Conservation (phyloP, 1,139 yeast species). For the Zygotorulaspora mrakii region DNA sequence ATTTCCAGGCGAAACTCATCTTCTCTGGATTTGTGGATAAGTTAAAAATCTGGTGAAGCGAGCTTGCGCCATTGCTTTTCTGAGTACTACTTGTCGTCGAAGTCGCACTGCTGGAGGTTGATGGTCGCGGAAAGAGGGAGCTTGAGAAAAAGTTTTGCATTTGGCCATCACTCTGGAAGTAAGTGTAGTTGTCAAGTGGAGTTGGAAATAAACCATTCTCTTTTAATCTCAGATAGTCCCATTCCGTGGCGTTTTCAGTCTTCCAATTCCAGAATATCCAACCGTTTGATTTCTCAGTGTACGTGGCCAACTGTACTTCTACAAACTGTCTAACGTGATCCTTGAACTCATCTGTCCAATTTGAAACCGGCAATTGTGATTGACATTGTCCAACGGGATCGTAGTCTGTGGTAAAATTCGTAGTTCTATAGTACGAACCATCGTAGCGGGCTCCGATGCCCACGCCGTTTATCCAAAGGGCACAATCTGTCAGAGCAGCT, state of each 20-base stretch:
- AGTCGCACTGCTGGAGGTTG: not conserved
- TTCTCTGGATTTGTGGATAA: not conserved
- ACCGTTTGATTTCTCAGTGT: conserved; percentile 44
- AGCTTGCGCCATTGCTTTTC: conserved; percentile 4
- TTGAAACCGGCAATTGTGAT: conserved; percentile 24
- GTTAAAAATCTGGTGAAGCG: conserved; percentile 2
- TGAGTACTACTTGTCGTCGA: conserved; percentile 12
- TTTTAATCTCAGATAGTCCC: conserved; percentile 57
- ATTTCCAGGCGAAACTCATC: conserved; percentile 2
- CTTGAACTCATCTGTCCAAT: conserved; percentile 39
- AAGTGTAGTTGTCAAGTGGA: conserved; percentile 45
- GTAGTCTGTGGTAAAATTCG: conserved; percentile 28
- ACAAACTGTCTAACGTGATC: conserved; percentile 44
- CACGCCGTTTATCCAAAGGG: conserved; percentile 62
- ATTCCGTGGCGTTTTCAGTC: conserved; percentile 57
- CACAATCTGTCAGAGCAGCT: conserved; percentile 63
- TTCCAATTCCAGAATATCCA: conserved; percentile 73
- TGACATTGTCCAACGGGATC: conserved; percentile 22
- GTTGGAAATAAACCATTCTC: conserved; percentile 54
- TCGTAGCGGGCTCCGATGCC: conserved; percentile 58
- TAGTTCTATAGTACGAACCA: conserved; percentile 43
- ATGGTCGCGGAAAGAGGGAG: conserved; percentile 20
- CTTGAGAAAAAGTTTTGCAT: conserved; percentile 17
- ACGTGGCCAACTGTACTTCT: conserved; percentile 51
- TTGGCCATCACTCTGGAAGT: conserved; percentile 31